Conservation (phyloP, 257 asterid species). For the Gardenia jasminoides region DNA sequence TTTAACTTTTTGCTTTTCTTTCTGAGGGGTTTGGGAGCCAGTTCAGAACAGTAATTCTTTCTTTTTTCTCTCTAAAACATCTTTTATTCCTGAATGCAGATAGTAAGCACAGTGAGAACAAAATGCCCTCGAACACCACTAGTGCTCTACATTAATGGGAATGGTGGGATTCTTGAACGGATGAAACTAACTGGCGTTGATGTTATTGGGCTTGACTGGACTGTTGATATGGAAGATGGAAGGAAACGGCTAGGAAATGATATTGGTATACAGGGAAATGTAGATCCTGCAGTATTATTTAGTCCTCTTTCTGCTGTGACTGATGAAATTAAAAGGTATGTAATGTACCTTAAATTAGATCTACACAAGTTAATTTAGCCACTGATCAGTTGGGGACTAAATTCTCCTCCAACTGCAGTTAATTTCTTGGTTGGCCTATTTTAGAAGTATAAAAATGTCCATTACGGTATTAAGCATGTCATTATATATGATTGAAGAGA, state of each 20-base stretch:
- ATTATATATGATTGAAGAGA: background rate
- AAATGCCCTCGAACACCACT: constrained; percentile 86
- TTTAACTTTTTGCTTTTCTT: background rate
- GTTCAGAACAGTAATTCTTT: background rate
- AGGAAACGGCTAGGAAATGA: constrained; percentile 73
- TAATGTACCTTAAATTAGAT: constrained; percentile 5
- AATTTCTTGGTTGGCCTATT: background rate
- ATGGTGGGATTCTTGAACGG: constrained; percentile 88
- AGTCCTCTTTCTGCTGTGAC: constrained; percentile 79
- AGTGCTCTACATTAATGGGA: constrained; percentile 89
- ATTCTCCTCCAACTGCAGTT: background rate
- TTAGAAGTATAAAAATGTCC: background rate
- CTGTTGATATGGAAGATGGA: constrained; percentile 92
- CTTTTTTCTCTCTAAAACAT: background rate
- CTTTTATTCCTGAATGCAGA: constrained; percentile 41
- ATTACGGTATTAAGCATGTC: background rate
- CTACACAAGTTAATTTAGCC: background rate
- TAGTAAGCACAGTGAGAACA: constrained; percentile 58
- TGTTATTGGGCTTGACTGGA: constrained; percentile 97
- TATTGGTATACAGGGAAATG: constrained; percentile 83
- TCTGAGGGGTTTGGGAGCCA: background rate
- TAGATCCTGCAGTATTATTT: constrained; percentile 82
- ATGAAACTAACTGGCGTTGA: constrained; percentile 94
- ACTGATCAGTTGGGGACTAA: background rate
- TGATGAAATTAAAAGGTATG: constrained; percentile 69